A percentile compares a stretch with the other conserved stretches of the same genome.
Evolutionary conservation across 2,329 filamentous ascomycete species (phyloP).

Genomic region (Diaporthe sp.): DNA sequence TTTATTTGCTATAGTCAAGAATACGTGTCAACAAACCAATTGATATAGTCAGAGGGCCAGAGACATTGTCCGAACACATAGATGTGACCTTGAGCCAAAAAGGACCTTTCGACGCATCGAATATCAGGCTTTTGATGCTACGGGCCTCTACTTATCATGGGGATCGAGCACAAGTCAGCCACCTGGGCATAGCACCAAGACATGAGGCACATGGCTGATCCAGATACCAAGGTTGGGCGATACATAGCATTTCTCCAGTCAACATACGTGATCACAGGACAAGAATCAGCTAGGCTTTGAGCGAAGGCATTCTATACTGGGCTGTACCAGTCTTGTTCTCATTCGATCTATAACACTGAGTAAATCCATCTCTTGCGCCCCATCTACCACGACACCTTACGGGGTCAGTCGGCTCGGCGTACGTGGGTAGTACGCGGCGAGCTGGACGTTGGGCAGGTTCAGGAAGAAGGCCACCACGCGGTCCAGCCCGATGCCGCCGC

Average conservation of each 20-base stretch:
- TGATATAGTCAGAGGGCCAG: no score
- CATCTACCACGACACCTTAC: conserved; percentile 48
- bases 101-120: neutral
- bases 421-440: conserved; percentile 70
- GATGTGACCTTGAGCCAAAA: no score
- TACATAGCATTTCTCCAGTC: neutral
- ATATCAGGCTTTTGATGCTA: neutral
- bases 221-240: neutral
- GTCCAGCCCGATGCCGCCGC: conserved; percentile 91
- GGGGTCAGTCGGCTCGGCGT: conserved; percentile 72
- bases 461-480: conserved; percentile 81
- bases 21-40: no score
- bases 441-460: conserved; percentile 70
- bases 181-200: neutral
- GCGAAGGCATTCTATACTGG: neutral
- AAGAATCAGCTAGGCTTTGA: neutral
- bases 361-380: neutral
- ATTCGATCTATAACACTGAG: conserved; percentile 9
- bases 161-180: neutral
- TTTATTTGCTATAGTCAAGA: no score
- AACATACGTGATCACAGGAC: neutral
- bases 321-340: neutral
- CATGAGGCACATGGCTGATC: neutral
- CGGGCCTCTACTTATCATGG: neutral
- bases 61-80: no score